A percentile compares a stretch with the other conserved stretches of the same genome.
Conservation (phyloP, 306 rosid genomes). For the Fragaria vesca region DNA sequence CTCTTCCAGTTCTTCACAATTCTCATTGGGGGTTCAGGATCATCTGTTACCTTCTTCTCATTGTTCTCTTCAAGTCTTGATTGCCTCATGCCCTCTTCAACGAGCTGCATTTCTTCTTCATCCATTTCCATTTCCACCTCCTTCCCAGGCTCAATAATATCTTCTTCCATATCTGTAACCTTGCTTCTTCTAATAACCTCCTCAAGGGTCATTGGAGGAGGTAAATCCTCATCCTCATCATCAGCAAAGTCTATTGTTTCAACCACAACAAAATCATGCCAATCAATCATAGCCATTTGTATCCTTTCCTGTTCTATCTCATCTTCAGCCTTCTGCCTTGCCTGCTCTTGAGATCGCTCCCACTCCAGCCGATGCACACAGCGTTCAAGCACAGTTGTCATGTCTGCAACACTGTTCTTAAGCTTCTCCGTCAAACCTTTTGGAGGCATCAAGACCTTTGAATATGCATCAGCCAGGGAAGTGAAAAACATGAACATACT, state of each 20-base stretch:
- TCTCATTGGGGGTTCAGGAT: slow-evolving; percentile 88
- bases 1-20: slow-evolving; percentile 99
- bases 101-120: slow-evolving; percentile 92
- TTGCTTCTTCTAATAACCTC: slow-evolving; percentile 95
- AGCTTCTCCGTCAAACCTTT: slow-evolving; percentile 78
- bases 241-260: slow-evolving; percentile 90
- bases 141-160: slow-evolving; percentile 71
- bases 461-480: slow-evolving; percentile 90
- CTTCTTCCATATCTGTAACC: slow-evolving; percentile 67
- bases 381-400: slow-evolving; percentile 89
- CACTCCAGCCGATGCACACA: slow-evolving; percentile 88
- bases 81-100: slow-evolving; percentile 87
- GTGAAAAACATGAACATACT: slow-evolving; percentile 95
- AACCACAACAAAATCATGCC: slow-evolving; percentile 99
- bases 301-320: slow-evolving; percentile 92
- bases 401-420: slow-evolving; percentile 71
- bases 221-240: slow-evolving; percentile 93
- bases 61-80: slow-evolving; percentile 67
- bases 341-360: slow-evolving; percentile 96
- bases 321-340: slow-evolving; percentile 91
- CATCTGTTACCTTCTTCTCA: slow-evolving; percentile 56
- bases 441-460: slow-evolving; percentile 91
- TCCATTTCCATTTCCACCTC: slow-evolving; percentile 99
- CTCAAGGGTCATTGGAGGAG: slow-evolving; percentile 93
- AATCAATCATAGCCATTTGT: slow-evolving; percentile 97